These are phyloP conservation scores for Forsythia suspensa DNA, from an alignment of 257 asterid species.

Conservation along the genomic window DNA sequence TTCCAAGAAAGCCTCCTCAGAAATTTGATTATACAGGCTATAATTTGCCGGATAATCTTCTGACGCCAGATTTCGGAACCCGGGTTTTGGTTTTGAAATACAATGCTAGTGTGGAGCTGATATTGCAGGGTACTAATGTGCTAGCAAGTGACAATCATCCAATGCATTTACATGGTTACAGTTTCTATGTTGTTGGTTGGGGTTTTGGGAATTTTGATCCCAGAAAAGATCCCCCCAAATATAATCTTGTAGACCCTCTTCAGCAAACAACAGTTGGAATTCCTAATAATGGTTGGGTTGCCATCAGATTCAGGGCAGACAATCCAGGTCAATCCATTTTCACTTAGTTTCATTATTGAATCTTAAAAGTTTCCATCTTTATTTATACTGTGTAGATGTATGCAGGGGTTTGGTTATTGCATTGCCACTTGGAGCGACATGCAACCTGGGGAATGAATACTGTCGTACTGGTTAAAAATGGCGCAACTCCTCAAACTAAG, in stretches of 20 bases:
- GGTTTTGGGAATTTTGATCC: constrained; percentile 60
- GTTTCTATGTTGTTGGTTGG: constrained; percentile 50
- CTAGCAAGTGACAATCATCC: constrained; percentile 63
- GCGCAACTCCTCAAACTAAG: constrained; percentile 32
- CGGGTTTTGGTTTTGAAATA: constrained; percentile 40
- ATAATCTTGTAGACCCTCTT: constrained; percentile 52
- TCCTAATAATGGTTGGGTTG: constrained; percentile 57
- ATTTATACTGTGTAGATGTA: not conserved
- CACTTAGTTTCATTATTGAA: too few relatives aligned
- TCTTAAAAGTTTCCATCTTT: too few relatives aligned
- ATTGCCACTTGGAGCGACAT: constrained; percentile 65
- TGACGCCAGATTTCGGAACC: constrained; percentile 45
- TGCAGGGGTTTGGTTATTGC: constrained; percentile 59
- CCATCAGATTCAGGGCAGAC: constrained; percentile 49
- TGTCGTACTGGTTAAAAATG: constrained; percentile 45
- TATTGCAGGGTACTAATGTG: constrained; percentile 55
- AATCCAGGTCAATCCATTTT: constrained; percentile 42
- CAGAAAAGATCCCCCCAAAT: constrained; percentile 26
- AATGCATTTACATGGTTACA: constrained; percentile 54
- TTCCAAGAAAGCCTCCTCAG: constrained; percentile 39
- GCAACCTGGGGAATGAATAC: constrained; percentile 55
- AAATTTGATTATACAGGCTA: constrained; percentile 44
- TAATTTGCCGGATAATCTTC: constrained; percentile 18
- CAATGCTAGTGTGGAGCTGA: constrained; percentile 49
- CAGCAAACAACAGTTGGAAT: constrained; percentile 51